Percentiles rank a stretch among this genome's conserved stretches.
Conservation (phyloP, 257 asterid genomes). For the Asclepias syriaca region DNA sequence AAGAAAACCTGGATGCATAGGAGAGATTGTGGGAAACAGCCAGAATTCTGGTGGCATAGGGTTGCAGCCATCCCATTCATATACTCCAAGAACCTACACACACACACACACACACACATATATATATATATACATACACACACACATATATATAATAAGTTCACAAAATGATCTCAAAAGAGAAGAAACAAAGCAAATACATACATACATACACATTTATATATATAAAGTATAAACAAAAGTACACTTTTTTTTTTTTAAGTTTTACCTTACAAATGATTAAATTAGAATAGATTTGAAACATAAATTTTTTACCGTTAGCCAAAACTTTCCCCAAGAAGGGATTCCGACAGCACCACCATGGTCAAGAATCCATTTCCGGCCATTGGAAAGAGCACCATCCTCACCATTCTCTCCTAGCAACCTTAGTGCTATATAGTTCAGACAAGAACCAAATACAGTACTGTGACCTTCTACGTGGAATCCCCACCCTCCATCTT, state of each 20-base stretch:
- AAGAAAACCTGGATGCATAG: constrained; percentile 44
- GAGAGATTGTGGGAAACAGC: constrained; percentile 38
- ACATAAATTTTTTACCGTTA: constrained; percentile 25
- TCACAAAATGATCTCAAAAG: no score
- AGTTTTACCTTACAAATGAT: no score
- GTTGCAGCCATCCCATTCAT: constrained; percentile 52
- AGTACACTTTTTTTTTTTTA: no score
- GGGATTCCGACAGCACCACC: constrained; percentile 46
- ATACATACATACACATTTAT: no score
- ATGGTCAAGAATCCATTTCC: constrained; percentile 48
- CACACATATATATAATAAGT: no score
- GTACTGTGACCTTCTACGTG: constrained; percentile 45
- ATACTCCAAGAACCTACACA: constrained; percentile 40
- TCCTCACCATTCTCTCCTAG: constrained; percentile 33
- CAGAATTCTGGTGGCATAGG: constrained; percentile 60
- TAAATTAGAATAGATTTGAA: no score
- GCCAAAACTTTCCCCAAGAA: constrained; percentile 55
- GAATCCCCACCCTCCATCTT: constrained; percentile 59
- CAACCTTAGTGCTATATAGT: constrained; percentile 33
- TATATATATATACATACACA: no score
- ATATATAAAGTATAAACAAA: background rate
- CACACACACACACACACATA: background rate
- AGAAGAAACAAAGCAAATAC: background rate
- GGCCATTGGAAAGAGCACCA: constrained; percentile 28
- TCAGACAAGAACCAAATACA: constrained; percentile 31